A percentile compares a stretch with the other conserved stretches of the same genome.
These are phyloP conservation scores for Silene coronaria DNA, from an alignment of 179 eudicot species.

Conservation along the genomic window DNA sequence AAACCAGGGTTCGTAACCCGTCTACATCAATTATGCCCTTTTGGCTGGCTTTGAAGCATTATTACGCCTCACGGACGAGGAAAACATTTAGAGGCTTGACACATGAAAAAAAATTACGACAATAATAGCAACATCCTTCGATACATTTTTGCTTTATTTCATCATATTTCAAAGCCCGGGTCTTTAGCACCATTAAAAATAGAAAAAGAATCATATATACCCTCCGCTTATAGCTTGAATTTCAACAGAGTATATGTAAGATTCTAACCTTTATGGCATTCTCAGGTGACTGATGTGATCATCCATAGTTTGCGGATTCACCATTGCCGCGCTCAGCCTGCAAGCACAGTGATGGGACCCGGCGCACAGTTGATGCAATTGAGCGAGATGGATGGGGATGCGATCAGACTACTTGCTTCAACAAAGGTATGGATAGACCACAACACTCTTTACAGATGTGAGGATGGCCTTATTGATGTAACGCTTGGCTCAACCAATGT, in stretches of 20 bases:
- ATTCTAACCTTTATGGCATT: not conserved
- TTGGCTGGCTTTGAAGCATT: not conserved
- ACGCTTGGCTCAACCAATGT: constrained; percentile 64
- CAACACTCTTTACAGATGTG: constrained; percentile 54
- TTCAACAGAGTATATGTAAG: not conserved
- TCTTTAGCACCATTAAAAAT: not conserved
- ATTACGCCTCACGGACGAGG: not conserved
- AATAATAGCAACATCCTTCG: not conserved
- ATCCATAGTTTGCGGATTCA: constrained; percentile 72
- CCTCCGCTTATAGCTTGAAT: not conserved
- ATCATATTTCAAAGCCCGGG: not conserved
- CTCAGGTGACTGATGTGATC: constrained; percentile 58
- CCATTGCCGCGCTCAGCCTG: constrained; percentile 45
- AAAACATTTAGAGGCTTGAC: not conserved
- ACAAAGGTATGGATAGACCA: constrained; percentile 82
- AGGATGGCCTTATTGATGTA: constrained; percentile 70
- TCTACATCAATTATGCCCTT: not conserved
- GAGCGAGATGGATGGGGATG: constrained; percentile 62
- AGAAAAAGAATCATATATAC: too few species aligned
- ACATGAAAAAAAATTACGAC: not conserved
- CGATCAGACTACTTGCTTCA: constrained; percentile 49
- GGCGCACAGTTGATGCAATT: constrained; percentile 30
- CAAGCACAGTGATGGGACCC: constrained; percentile 57
- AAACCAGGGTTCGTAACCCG: not conserved
- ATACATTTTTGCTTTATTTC: not conserved